Percentiles rank a stretch among this genome's conserved stretches.
Conservation (phyloP, 2,329 filamentous ascomycete genomes). For the Fusarium albidum region DNA sequence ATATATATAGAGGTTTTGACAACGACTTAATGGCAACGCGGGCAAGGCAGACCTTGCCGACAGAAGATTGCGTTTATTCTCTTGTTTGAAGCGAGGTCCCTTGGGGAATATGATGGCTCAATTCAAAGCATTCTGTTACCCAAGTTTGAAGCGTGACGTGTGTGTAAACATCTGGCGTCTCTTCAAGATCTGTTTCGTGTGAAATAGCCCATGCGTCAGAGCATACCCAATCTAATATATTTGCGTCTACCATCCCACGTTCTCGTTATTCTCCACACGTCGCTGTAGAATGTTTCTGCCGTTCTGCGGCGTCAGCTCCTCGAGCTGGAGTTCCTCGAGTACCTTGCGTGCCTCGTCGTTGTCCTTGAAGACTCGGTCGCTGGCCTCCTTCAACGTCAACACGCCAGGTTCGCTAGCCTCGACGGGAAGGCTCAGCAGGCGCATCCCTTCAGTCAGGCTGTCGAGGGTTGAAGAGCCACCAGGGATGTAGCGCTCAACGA, state of each 20-base stretch:
- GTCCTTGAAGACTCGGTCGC: conserved; percentile 63
- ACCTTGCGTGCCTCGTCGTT: conserved; percentile 66
- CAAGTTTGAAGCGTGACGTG: not conserved
- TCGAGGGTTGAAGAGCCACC: conserved; percentile 62
- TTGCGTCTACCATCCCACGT: conserved; percentile 46
- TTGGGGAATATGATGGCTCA: conserved; percentile 1
- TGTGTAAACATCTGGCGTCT: not conserved
- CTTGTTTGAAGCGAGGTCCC: not conserved
- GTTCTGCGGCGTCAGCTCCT: conserved; percentile 67
- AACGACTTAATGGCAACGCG: conserved; percentile 13
- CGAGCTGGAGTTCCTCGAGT: conserved; percentile 68
- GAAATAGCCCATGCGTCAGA: conserved; percentile 14
- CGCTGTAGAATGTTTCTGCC: conserved; percentile 72
- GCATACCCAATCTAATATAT: conserved; percentile 33
- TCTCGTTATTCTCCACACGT: conserved; percentile 69
- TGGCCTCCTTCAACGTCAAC: conserved; percentile 61
- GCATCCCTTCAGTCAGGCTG: conserved; percentile 69
- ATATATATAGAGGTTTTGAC: conserved; percentile 28
- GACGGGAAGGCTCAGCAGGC: conserved; percentile 67
- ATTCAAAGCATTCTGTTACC: not conserved
- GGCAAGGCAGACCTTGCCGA: conserved; percentile 11
- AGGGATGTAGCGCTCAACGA: conserved; percentile 73
- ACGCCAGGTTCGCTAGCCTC: conserved; percentile 41
- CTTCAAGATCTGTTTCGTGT: not conserved
- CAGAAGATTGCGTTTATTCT: too few relatives aligned